Evolutionary conservation across 106 monocot genomes (phyloP), one percentile per base, ranked within the genome.

Genomic region (Amphibolis antarctica): DNA sequence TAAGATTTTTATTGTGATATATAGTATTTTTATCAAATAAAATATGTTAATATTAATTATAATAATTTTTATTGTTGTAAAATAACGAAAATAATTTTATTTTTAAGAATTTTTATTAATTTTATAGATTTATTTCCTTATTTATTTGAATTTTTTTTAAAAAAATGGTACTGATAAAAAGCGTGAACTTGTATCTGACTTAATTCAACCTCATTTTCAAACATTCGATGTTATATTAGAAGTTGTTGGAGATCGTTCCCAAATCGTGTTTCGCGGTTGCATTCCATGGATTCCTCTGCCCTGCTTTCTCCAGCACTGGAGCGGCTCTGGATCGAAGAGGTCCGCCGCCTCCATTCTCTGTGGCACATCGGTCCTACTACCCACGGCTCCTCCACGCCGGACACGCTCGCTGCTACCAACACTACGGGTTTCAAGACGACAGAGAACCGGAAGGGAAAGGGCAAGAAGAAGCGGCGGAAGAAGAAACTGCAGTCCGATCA

Each of bases 291-390:
- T 19, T 5, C 30, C 27, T 31, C 36, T 0, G 27, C 1, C 36
- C 59, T 13, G 3, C 10, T 66, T 48, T 18, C 66, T 14, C 52
- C 36, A 11, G 54, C 72, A 1, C 20, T 66, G 60, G 50, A 74
- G 66, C 59, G 66, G 26, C 57, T 66, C 21, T 60, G 59, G 74
- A 59, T 60, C 60, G 74, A 66, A 36, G 67, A 74, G 42, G 74
- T 74, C 30, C 74, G 54, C 28, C 52, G 50, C 23, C 67, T 74
- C 42, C 74, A 74, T 44, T 23, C 23, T 42, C 74, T 74, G 9
- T 74, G 74, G 74, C 49, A 26, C 20, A 36, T 21, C 14, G 74
- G 74, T 2, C 67, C 74, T 21, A 49, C 74, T 21, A 49, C 59
- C n/a, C 46, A 31, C 11, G 3, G 20, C 53, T 12, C 18, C 43